phyloP scores from a whole-genome alignment of 345 rosid genomes.

The Salix koriyanagi region DNA sequence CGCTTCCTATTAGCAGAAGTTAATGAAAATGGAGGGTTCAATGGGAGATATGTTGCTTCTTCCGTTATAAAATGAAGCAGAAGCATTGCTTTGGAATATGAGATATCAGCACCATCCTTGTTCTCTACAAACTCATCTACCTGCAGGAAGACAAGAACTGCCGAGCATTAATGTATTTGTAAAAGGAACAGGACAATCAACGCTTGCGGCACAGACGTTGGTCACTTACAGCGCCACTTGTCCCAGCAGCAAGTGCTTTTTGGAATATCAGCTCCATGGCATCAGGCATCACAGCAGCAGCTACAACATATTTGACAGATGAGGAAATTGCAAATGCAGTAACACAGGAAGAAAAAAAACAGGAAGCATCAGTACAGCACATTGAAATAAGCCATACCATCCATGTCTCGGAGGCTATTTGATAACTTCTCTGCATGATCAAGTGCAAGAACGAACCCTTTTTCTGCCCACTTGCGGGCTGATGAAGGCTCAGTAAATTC shows the following conservation, averaged over 20 bases:
- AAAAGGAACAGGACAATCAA: not conserved
- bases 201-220: not conserved
- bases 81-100: constrained; percentile 60
- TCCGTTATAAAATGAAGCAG: constrained; percentile 56
- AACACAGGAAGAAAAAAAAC: constrained; percentile 3
- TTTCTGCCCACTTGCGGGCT: constrained; percentile 48
- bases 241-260: constrained; percentile 53
- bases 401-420: constrained; percentile 37
- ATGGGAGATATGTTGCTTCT: constrained; percentile 59
- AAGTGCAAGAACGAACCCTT: constrained; percentile 52
- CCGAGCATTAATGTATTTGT: not conserved
- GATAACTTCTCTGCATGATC: constrained; percentile 63
- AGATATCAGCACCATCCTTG: constrained; percentile 43
- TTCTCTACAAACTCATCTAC: constrained; percentile 63
- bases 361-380: not conserved
- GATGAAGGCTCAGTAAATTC: constrained; percentile 41
- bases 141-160: constrained; percentile 23
- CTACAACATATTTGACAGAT: constrained; percentile 33
- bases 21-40: constrained; percentile 53
- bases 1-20: constrained; percentile 43
- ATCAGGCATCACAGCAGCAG: constrained; percentile 65
- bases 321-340: constrained; percentile 14
- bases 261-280: constrained; percentile 71
- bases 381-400: constrained; percentile 43
- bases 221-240: constrained; percentile 55